phyloP scores from a whole-genome alignment of 805 yeast genomes.

The Candida insectalens region DNA sequence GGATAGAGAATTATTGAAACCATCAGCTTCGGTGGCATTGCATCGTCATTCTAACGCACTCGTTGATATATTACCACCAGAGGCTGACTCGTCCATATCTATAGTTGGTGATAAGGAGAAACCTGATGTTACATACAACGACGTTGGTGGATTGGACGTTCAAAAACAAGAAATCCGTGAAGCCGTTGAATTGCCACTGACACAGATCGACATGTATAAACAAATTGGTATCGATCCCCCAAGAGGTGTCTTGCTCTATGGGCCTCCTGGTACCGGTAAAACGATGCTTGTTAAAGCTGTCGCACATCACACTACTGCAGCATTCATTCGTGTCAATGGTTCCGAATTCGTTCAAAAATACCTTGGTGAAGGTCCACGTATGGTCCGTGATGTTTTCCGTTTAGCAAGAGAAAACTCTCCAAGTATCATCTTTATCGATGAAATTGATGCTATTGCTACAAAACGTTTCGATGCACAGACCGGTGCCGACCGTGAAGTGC shows the following conservation, averaged over 20 bases:
- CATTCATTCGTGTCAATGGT: conserved; percentile 94
- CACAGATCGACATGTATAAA: conserved; percentile 90
- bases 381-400: conserved; percentile 97
- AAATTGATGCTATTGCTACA: conserved; percentile 97
- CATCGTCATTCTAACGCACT: conserved; percentile 98
- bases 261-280: conserved; percentile 99
- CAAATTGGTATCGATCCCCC: conserved; percentile 99
- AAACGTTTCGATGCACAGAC: conserved; percentile 99
- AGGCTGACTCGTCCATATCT: conserved; percentile 93
- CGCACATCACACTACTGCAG: conserved; percentile 91
- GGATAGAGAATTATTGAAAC: conserved; percentile 88
- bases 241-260: conserved; percentile 91
- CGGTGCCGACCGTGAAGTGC: conserved; percentile 99
- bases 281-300: conserved; percentile 99
- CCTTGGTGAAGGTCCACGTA: conserved; percentile 98
- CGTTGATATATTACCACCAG: conserved; percentile 96
- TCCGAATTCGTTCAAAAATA: conserved; percentile 98
- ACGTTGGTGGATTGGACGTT: conserved; percentile 98
- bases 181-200: conserved; percentile 93
- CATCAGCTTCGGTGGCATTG: conserved; percentile 91
- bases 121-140: conserved; percentile 90
- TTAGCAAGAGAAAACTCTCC: conserved; percentile 97
- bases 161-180: conserved; percentile 98
- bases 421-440: conserved; percentile 94
- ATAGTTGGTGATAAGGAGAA: conserved; percentile 91